Conservation (phyloP, 805 yeast genomes). For the Tetrapisispora namnaoensis region DNA sequence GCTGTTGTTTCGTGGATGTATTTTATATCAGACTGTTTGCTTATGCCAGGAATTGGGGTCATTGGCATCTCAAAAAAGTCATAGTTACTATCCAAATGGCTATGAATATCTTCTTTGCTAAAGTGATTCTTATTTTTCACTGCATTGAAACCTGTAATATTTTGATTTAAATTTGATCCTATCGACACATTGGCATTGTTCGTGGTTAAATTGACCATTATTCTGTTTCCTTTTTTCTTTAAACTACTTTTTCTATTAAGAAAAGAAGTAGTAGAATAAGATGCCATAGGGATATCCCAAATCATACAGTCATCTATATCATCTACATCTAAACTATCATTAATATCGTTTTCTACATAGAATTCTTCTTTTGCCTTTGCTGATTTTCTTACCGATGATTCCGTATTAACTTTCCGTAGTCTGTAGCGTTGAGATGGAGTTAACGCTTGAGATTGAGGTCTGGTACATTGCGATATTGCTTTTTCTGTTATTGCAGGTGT, state of each 20-base stretch:
- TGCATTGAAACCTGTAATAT: not conserved
- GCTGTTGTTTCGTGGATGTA: slow-evolving; percentile 25
- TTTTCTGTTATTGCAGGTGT: not conserved
- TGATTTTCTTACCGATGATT: slow-evolving; percentile 26
- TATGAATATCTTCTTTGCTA: not conserved
- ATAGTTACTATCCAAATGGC: not conserved
- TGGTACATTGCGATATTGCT: too few species aligned
- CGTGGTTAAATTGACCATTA: not conserved
- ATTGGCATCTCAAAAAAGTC: slow-evolving; percentile 30
- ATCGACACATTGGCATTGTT: not conserved
- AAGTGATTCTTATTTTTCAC: not conserved
- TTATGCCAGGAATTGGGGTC: slow-evolving; percentile 39
- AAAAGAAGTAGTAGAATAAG: slow-evolving; percentile 20
- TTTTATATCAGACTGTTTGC: slow-evolving; percentile 17
- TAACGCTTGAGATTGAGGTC: slow-evolving; percentile 6
- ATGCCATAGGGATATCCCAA: slow-evolving; percentile 44
- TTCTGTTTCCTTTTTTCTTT: slow-evolving; percentile 1
- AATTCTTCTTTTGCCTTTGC: slow-evolving; percentile 30
- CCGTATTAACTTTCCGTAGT: slow-evolving; percentile 31
- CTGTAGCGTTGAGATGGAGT: slow-evolving; percentile 37
- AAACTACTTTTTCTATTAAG: slow-evolving; percentile 3
- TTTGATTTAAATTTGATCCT: not conserved
- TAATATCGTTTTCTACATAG: slow-evolving; percentile 29
- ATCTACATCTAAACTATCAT: slow-evolving; percentile 13
- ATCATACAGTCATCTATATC: slow-evolving; percentile 33